These are phyloP conservation scores for Alternaria sp. DNA, from an alignment of 2,329 filamentous ascomycete genomes.

Conservation along the genomic window DNA sequence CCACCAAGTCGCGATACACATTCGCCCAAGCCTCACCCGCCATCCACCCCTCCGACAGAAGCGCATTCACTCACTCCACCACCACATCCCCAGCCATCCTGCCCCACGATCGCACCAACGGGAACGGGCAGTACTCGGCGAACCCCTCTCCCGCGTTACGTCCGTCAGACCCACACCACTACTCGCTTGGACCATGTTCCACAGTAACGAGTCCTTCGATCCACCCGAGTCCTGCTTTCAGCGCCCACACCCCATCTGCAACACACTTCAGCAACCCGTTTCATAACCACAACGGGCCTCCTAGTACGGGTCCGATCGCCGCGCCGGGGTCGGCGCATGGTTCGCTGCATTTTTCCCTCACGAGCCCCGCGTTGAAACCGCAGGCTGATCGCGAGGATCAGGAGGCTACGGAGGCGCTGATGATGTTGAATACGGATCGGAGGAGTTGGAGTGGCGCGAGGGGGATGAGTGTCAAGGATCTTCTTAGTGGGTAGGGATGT, in stretches of 20 bases:
- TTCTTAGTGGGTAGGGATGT: constrained; percentile 50
- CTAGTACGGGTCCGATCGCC: constrained; percentile 31
- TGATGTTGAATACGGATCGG: constrained; percentile 87
- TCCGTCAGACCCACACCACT: constrained; percentile 59
- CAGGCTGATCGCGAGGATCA: constrained; percentile 61
- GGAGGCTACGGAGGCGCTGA: constrained; percentile 82
- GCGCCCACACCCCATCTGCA: constrained; percentile 52
- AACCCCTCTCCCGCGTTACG: constrained; percentile 52
- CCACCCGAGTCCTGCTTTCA: constrained; percentile 49
- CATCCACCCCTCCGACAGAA: constrained; percentile 51
- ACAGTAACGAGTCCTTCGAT: constrained; percentile 48
- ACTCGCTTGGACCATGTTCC: constrained; percentile 54
- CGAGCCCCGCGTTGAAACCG: constrained; percentile 48
- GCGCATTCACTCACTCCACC: constrained; percentile 44
- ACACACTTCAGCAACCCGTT: constrained; percentile 46
- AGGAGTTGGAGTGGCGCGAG: constrained; percentile 58
- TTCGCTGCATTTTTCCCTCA: constrained; percentile 42
- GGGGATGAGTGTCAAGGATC: constrained; percentile 59
- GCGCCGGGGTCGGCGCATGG: constrained; percentile 37
- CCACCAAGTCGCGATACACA: constrained; percentile 30
- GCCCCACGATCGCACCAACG: constrained; percentile 48
- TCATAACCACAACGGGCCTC: constrained; percentile 31
- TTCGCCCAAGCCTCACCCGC: constrained; percentile 46
- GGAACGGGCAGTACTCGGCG: constrained; percentile 54
- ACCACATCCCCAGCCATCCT: constrained; percentile 52